A percentile compares a stretch with the other conserved stretches of the same genome.
Conservation (phyloP, 495 filamentous ascomycete species). For the Chaetomium tenue region DNA sequence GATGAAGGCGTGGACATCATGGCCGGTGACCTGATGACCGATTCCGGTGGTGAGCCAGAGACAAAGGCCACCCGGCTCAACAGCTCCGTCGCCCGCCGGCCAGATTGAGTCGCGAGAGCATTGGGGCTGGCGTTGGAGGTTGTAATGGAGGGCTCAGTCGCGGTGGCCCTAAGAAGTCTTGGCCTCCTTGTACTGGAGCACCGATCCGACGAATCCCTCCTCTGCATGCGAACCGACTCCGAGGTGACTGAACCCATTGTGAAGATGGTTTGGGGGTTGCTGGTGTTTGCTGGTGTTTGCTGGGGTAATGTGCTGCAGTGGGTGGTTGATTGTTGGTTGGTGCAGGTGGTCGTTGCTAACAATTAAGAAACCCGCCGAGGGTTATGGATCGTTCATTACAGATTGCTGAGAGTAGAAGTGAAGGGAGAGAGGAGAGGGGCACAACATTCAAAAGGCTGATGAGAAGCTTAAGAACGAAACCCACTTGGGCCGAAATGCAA, state of each 20-base stretch:
- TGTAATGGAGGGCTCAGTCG: slow-evolving; percentile 56
- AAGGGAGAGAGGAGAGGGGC: slow-evolving; percentile 16
- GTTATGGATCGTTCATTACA: slow-evolving; percentile 9
- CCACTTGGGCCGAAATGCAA: slow-evolving; percentile 42
- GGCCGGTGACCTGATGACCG: slow-evolving; percentile 35
- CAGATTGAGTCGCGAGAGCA: slow-evolving; percentile 46
- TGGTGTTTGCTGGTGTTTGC: slow-evolving; percentile 21
- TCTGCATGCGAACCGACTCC: slow-evolving; percentile 33
- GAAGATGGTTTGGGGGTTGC: neutral
- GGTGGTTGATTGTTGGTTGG: slow-evolving; percentile 2
- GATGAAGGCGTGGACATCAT: slow-evolving; percentile 39
- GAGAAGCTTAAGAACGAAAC: slow-evolving; percentile 26
- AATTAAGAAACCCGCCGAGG: slow-evolving; percentile 1
- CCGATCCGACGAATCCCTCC: slow-evolving; percentile 41
- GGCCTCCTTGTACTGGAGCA: slow-evolving; percentile 43
- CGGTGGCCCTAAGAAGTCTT: slow-evolving; percentile 50
- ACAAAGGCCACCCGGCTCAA: slow-evolving; percentile 52
- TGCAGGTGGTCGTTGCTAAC: slow-evolving; percentile 1
- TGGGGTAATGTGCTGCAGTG: neutral
- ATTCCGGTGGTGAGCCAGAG: slow-evolving; percentile 40
- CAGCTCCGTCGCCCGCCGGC: slow-evolving; percentile 51
- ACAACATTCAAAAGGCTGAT: slow-evolving; percentile 26
- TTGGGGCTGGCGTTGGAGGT: slow-evolving; percentile 52
- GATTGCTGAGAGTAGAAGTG: slow-evolving; percentile 20
- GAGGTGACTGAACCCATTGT: slow-evolving; percentile 36